Evolutionary conservation across 345 rosid species (phyloP).

Genomic region (Aquilaria sinensis): DNA sequence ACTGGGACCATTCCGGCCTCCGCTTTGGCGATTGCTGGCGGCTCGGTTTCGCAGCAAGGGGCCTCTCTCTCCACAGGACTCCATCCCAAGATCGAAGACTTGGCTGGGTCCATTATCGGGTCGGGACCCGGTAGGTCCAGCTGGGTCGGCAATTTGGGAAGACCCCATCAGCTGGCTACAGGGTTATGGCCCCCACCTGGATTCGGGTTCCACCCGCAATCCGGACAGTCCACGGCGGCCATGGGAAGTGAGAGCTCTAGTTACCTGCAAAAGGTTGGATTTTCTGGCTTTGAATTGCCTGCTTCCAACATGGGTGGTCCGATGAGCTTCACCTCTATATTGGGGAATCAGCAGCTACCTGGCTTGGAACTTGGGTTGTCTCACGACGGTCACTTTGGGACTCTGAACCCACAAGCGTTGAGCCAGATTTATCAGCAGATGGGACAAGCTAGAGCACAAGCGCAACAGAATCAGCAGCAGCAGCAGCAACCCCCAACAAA

Average conservation of each 20-base stretch:
- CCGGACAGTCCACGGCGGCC: conserved; percentile 39
- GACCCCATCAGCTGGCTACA: conserved; percentile 54
- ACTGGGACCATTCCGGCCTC: conserved; percentile 96
- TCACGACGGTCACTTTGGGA: conserved; percentile 90
- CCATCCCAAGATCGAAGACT: conserved; percentile 60
- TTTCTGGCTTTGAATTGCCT: conserved; percentile 76
- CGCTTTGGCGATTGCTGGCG: conserved; percentile 60
- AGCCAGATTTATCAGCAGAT: conserved; percentile 90
- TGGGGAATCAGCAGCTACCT: conserved; percentile 67
- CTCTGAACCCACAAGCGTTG: conserved; percentile 66
- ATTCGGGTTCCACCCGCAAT: conserved; percentile 53
- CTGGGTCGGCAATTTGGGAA: conserved; percentile 58
- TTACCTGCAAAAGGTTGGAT: conserved; percentile 60
- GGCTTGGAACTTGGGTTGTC: conserved; percentile 93
- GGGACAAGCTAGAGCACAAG: conserved; percentile 60
- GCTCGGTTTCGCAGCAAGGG: conserved; percentile 59
- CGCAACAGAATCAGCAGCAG: conserved; percentile 43
- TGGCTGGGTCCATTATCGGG: conserved; percentile 52
- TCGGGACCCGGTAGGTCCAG: conserved; percentile 43
- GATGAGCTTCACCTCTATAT: conserved; percentile 75
- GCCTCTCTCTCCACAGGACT: conserved; percentile 60
- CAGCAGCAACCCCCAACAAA: conserved; percentile 48
- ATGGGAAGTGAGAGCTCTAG: conserved; percentile 44
- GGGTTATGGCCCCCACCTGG: conserved; percentile 82
- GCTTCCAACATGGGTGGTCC: conserved; percentile 55